A percentile compares a stretch with the other conserved stretches of the same genome.
These are phyloP conservation scores for Trichoderma guizhouense DNA, from an alignment of 2,329 filamentous ascomycete species.

Conservation along the genomic window DNA sequence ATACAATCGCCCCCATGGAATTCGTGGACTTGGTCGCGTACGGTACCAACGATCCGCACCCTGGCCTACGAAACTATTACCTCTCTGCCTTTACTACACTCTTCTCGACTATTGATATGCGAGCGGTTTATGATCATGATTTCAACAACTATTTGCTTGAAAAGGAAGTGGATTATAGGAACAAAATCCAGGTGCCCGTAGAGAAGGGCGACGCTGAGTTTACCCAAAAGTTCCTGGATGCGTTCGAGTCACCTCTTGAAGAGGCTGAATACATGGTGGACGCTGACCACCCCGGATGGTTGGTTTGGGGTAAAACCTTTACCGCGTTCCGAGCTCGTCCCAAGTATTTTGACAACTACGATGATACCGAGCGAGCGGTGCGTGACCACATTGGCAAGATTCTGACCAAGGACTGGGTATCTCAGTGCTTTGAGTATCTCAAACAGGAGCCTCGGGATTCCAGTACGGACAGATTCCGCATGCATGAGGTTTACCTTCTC, in stretches of 20 bases:
- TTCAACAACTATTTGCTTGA: slow-evolving; percentile 85
- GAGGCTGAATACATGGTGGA: slow-evolving; percentile 83
- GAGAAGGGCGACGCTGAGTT: slow-evolving; percentile 71
- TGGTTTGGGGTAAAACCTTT: slow-evolving; percentile 90
- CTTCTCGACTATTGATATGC: slow-evolving; percentile 83
- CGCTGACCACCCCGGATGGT: slow-evolving; percentile 88
- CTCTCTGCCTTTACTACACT: slow-evolving; percentile 70
- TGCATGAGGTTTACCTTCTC: slow-evolving; percentile 80
- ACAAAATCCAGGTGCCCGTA: slow-evolving; percentile 72
- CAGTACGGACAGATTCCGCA: slow-evolving; percentile 79
- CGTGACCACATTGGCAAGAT: slow-evolving; percentile 76
- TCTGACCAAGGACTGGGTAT: slow-evolving; percentile 81
- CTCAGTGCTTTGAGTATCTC: slow-evolving; percentile 83
- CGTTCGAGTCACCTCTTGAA: slow-evolving; percentile 68
- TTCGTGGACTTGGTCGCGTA: slow-evolving; percentile 79
- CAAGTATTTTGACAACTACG: slow-evolving; percentile 65
- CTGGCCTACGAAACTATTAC: slow-evolving; percentile 77
- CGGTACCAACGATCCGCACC: slow-evolving; percentile 87
- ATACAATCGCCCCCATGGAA: slow-evolving; percentile 74
- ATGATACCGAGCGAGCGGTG: slow-evolving; percentile 71
- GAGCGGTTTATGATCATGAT: slow-evolving; percentile 79
- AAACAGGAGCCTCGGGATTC: slow-evolving; percentile 92
- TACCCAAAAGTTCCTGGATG: slow-evolving; percentile 73
- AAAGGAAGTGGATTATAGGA: slow-evolving; percentile 66
- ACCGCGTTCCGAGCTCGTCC: slow-evolving; percentile 73